Evolutionary conservation across 73 alveolate species (phyloP), one percentile per base, ranked within the genome.

Genomic region (Tetrahymena thermophila): DNA sequence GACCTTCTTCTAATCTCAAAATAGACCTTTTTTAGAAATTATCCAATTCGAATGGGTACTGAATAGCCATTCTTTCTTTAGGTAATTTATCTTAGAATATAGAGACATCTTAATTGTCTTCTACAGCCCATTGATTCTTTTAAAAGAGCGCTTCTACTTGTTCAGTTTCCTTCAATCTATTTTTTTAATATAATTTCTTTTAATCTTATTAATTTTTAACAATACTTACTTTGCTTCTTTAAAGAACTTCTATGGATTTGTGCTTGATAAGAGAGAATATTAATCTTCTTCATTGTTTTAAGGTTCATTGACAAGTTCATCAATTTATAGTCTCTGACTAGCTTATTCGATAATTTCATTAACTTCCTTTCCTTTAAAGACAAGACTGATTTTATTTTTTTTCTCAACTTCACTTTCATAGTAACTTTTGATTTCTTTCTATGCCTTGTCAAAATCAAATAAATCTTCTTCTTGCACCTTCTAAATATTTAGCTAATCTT

Each of bases 21-120:
- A 99, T 96, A 23, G 99, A 99, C 94, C 99, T 95, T 96, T 99
- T 99, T 97, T 99, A 98, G 96, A 98, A 99, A 50, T 94, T 97
- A 95, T 99, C 99, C 85, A 99, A 96, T 95, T 98, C 99, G 56
- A 99, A 99, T 0, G 98, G 98, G 85, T 96, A 99, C 14, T 85
- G 25, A 43, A 44, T 56, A 17, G 97, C 97, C 96, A 58, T 93
- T 71, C 84, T 94, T 25, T 85, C 95, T 35, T 43, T 94, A 3
- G 97, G 97, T 31, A 95, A 40, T 71, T 55, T 35, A 58, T 93
- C 96, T 57, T 85, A 93, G 94, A 95, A 95, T 57, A 35, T 94
- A 10, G 96, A 93, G 43, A 94, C 93, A 84, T 94, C 96, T 57
- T 58, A 83, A 38, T 94, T 71, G 35, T 94, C 96, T 31, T 94